Percentiles rank a stretch among this genome's conserved stretches.
These are phyloP conservation scores for Amanita rubescens DNA, from an alignment of 768 basidiomycete species.

Conservation along the genomic window DNA sequence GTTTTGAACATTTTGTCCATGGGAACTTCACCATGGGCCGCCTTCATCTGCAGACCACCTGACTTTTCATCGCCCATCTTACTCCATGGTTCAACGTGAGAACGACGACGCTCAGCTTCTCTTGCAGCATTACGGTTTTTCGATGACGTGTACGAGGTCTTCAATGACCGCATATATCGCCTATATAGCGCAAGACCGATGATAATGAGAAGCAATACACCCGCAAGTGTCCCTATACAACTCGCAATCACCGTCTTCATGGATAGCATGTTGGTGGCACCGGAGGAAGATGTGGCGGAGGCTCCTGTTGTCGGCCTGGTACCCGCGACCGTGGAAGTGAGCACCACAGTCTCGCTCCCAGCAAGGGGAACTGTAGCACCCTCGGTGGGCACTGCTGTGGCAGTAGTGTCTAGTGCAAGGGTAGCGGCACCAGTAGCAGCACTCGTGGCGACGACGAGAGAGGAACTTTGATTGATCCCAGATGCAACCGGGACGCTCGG, in stretches of 20 bases:
- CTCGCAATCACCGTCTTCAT: slow-evolving; percentile 52
- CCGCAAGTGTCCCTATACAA: slow-evolving; percentile 56
- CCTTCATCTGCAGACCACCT: slow-evolving; percentile 39
- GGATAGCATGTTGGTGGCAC: slow-evolving; percentile 27
- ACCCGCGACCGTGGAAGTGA: neutral
- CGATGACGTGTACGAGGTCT: slow-evolving; percentile 22
- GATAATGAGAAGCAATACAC: slow-evolving; percentile 41
- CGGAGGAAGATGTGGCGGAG: slow-evolving; percentile 11
- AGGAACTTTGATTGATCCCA: slow-evolving; percentile 12
- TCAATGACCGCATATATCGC: slow-evolving; percentile 37
- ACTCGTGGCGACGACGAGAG: slow-evolving; percentile 10
- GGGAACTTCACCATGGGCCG: slow-evolving; percentile 36
- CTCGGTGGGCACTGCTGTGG: neutral
- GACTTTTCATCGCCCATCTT: slow-evolving; percentile 48
- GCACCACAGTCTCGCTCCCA: neutral
- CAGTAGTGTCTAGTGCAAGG: slow-evolving; percentile 15
- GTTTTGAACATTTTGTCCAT: slow-evolving; percentile 68
- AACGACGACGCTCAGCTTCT: slow-evolving; percentile 36
- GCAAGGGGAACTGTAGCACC: slow-evolving; percentile 11
- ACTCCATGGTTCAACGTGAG: slow-evolving; percentile 48
- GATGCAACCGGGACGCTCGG: slow-evolving; percentile 11
- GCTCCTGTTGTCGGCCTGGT: neutral
- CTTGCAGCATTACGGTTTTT: slow-evolving; percentile 29
- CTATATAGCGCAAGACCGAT: slow-evolving; percentile 49
- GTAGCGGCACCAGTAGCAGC: slow-evolving; percentile 10